Conservation (phyloP, 176 grass and related monocot species). For the maize (Zea mays) region DNA sequence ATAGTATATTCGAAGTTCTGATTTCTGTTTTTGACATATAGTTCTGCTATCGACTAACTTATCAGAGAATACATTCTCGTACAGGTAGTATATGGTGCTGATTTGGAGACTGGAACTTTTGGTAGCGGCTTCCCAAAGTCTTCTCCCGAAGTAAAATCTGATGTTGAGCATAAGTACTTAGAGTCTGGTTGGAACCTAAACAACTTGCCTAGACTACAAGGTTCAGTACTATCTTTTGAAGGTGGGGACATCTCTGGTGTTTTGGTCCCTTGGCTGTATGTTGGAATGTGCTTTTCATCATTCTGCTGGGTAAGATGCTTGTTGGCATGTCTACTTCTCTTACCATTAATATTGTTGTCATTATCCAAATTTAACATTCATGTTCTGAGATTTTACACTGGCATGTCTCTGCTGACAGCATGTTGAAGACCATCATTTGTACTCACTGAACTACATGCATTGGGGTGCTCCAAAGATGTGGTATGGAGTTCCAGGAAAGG, state of each 20-base stretch:
- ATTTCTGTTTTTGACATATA: no score
- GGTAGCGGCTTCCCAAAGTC: conserved; percentile 53
- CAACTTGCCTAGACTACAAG: conserved; percentile 80
- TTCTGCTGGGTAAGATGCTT: no score
- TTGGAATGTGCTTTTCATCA: no score
- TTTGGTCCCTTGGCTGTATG: conserved; percentile 60
- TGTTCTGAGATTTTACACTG: no score
- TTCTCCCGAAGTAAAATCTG: conserved; percentile 49
- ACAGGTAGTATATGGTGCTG: conserved; percentile 84
- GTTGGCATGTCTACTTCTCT: no score
- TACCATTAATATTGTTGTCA: no score
- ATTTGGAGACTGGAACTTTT: conserved; percentile 61
- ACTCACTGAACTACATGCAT: conserved; percentile 95
- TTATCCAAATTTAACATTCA: no score
- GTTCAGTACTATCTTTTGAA: conserved; percentile 87
- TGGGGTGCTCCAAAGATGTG: conserved; percentile 91
- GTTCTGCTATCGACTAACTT: background rate
- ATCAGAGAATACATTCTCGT: background rate
- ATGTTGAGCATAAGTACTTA: conserved; percentile 54
- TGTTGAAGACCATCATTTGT: conserved; percentile 95
- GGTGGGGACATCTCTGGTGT: conserved; percentile 87
- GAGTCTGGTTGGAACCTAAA: conserved; percentile 93
- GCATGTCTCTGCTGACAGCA: conserved; percentile 59
- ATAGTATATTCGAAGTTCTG: no score
- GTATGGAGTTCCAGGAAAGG: no score